Evolutionary conservation across 495 filamentous ascomycete species (phyloP).

Genomic region (Evansstolkia leycettana): DNA sequence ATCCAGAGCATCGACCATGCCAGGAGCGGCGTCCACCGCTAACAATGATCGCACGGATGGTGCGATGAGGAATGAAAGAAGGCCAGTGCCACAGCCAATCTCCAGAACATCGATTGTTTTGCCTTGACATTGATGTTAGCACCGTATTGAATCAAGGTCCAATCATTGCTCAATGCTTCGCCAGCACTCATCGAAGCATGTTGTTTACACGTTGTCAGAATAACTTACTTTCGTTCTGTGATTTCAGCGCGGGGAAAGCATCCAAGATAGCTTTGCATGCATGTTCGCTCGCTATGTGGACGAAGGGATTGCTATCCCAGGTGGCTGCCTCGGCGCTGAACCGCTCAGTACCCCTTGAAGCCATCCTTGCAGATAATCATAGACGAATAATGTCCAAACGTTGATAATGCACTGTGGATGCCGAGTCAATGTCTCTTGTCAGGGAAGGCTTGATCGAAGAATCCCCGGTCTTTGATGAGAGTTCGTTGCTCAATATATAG

Average conservation of each 20-base stretch:
- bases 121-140: too few species aligned
- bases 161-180: conserved; percentile 10
- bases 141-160: too few species aligned
- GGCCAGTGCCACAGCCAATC: conserved; percentile 45
- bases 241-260: neutral
- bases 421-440: too few species aligned
- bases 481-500: too few species aligned
- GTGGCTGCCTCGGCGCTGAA: conserved; percentile 13
- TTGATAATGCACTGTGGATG: too few species aligned
- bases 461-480: too few species aligned
- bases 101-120: conserved; percentile 31
- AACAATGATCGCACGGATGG: conserved; percentile 22
- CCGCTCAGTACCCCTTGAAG: conserved; percentile 10
- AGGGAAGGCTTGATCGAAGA: too few species aligned
- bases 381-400: too few species aligned
- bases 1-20: conserved; percentile 39
- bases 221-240: too few species aligned
- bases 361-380: too few species aligned
- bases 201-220: too few species aligned
- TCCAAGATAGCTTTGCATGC: neutral
- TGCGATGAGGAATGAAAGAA: conserved; percentile 35
- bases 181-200: conserved; percentile 1
- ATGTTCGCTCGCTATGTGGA: conserved; percentile 6
- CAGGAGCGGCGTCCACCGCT: conserved; percentile 37
- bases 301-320: conserved; percentile 11